Percentiles rank a stretch among this genome's conserved stretches.
Conservation (phyloP, 345 rosid species). For the Rhodamnia argentea region DNA sequence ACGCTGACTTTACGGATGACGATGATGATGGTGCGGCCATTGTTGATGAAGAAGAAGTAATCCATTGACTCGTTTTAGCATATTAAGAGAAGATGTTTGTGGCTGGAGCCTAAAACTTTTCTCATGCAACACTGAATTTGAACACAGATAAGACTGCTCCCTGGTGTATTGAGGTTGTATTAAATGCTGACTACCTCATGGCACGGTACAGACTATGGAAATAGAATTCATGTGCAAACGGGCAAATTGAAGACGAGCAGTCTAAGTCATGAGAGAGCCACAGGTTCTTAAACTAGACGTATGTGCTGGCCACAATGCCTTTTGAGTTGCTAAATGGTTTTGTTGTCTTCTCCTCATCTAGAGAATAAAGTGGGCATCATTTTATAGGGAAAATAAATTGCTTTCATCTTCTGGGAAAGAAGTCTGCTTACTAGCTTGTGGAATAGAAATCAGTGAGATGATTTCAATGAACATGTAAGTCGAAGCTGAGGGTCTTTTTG, state of each 20-base stretch:
- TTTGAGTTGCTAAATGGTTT: not conserved
- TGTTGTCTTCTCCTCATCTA: not conserved
- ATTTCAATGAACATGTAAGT: not conserved
- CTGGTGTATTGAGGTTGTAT: not conserved
- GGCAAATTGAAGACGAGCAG: not conserved
- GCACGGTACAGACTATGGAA: not conserved
- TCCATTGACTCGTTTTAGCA: not conserved
- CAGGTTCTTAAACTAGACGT: not conserved
- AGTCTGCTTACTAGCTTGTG: not conserved
- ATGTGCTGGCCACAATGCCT: not conserved
- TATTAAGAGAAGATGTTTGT: not conserved
- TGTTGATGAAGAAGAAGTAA: slow-evolving; percentile 3
- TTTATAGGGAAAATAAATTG: not conserved
- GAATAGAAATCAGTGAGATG: not conserved
- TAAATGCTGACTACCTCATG: not conserved
- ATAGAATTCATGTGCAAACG: not conserved
- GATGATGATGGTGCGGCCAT: slow-evolving; percentile 8
- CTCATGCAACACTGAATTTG: not conserved
- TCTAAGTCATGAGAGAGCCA: not conserved
- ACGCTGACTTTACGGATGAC: slow-evolving; percentile 8
- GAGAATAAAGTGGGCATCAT: not conserved
- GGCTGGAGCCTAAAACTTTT: not conserved
- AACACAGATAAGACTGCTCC: not conserved
- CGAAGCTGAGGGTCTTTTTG: not conserved
- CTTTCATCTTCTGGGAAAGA: not conserved